These are phyloP conservation scores for Periconia sp. DNA, from an alignment of 2,329 filamentous ascomycete genomes.

Conservation along the genomic window DNA sequence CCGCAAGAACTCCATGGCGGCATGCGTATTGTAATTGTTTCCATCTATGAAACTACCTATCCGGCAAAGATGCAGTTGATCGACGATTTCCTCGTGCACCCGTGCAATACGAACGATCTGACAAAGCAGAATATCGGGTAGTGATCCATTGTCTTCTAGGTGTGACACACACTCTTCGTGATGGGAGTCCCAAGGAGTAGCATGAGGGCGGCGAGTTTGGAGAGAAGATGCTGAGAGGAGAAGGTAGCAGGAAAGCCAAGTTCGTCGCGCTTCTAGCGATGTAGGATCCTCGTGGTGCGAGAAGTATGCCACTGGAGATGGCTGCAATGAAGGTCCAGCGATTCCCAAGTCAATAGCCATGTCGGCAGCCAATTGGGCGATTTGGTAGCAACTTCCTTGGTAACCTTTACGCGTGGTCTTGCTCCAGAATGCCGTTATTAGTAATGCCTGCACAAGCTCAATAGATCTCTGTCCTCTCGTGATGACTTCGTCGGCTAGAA, in stretches of 20 bases:
- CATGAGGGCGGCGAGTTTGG: conserved; percentile 20
- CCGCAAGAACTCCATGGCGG: conserved; percentile 17
- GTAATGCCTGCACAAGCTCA: conserved; percentile 30
- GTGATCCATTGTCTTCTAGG: conserved; percentile 19
- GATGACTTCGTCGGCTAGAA: conserved; percentile 25
- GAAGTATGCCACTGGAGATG: conserved; percentile 26
- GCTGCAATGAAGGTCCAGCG: conserved; percentile 23
- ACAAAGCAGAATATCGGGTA: conserved; percentile 23
- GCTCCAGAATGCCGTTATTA: conserved; percentile 26
- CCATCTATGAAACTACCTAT: conserved; percentile 19
- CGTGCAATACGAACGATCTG: conserved; percentile 26
- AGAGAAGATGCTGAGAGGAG: conserved; percentile 21
- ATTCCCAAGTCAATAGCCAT: conserved; percentile 34
- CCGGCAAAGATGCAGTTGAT: conserved; percentile 21
- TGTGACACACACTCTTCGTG: conserved; percentile 22
- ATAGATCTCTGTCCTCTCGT: conserved; percentile 25
- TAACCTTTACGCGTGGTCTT: conserved; percentile 19
- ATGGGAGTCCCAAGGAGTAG: conserved; percentile 25
- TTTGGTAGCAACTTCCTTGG: conserved; percentile 27
- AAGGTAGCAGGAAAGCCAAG: conserved; percentile 32
- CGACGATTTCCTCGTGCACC: conserved; percentile 24
- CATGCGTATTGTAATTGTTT: conserved; percentile 22
- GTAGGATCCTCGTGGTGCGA: conserved; percentile 18
- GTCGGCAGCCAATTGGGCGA: conserved; percentile 28
- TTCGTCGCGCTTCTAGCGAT: conserved; percentile 28